phyloP scores from a whole-genome alignment of 345 rosid species.

The Theobroma cacao region DNA sequence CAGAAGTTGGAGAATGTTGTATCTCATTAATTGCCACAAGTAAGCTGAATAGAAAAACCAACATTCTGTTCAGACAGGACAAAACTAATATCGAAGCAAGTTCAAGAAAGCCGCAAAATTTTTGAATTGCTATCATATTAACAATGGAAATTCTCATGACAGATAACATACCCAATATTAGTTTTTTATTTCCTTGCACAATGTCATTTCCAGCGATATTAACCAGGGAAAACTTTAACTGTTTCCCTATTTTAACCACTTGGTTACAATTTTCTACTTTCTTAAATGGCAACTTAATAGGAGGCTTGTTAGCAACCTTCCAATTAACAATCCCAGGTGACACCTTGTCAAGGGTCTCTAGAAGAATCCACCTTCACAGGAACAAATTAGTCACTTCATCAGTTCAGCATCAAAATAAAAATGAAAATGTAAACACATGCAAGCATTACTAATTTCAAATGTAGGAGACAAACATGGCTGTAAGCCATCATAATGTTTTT shows the following conservation, averaged over 20 bases:
- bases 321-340: conserved; percentile 95
- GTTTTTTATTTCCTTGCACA: conserved; percentile 92
- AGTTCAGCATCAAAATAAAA: conserved; percentile 12
- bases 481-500: neutral
- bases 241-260: conserved; percentile 91
- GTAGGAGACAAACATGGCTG: neutral
- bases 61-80: neutral
- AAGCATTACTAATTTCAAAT: neutral
- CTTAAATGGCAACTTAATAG: conserved; percentile 91
- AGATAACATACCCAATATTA: conserved; percentile 64
- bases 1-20: conserved; percentile 86
- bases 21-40: conserved; percentile 97
- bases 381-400: conserved; percentile 12
- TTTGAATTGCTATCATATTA: neutral
- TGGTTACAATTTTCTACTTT: conserved; percentile 98
- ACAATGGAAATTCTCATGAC: neutral
- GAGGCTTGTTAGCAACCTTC: conserved; percentile 93
- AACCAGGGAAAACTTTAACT: conserved; percentile 90
- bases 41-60: conserved; percentile 52
- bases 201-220: conserved; percentile 95
- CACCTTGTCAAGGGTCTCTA: conserved; percentile 90
- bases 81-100: neutral
- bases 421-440: neutral
- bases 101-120: conserved; percentile 9
- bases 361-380: conserved; percentile 75